A percentile compares a stretch with the other conserved stretches of the same genome.
Evolutionary conservation across 441 rosid species (phyloP).

Genomic region (Hura crepitans): DNA sequence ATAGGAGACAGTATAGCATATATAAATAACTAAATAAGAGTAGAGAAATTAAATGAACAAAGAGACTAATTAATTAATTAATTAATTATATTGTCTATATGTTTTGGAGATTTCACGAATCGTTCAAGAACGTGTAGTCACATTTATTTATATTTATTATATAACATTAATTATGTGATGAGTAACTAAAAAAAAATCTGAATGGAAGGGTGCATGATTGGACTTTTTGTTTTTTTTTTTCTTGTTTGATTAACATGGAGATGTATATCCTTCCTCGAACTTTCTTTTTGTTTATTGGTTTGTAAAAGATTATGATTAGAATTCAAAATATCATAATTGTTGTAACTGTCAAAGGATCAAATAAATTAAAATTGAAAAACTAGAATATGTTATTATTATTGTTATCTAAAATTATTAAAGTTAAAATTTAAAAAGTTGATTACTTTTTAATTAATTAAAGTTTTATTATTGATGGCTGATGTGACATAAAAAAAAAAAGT

Average conservation of each 20-base stretch:
- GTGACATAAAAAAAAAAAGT: not conserved
- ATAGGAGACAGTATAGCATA: not conserved
- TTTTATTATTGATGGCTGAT: too few relatives aligned
- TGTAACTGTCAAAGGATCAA: too few relatives aligned
- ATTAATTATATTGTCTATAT: conserved; percentile 1
- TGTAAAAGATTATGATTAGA: not conserved
- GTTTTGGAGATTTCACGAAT: conserved; percentile 13
- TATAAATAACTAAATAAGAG: conserved; percentile 8
- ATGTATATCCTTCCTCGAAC: conserved; percentile 17
- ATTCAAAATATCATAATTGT: not conserved
- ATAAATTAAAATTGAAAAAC: too few relatives aligned
- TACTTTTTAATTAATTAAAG: too few relatives aligned
- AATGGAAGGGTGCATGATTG: not conserved
- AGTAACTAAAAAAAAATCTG: not conserved
- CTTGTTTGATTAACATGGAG: not conserved
- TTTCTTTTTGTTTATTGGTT: conserved; percentile 22
- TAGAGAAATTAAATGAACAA: not conserved
- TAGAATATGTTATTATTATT: too few relatives aligned
- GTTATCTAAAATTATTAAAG: too few relatives aligned
- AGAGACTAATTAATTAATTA: conserved; percentile 10
- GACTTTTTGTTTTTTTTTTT: not conserved
- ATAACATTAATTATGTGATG: not conserved
- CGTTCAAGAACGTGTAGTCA: not conserved
- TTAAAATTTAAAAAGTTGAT: too few relatives aligned
- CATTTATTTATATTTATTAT: not conserved